Base-by-base conservation (phyloP, 106 monocot genomes). In the Iris macrosiphon region DNA sequence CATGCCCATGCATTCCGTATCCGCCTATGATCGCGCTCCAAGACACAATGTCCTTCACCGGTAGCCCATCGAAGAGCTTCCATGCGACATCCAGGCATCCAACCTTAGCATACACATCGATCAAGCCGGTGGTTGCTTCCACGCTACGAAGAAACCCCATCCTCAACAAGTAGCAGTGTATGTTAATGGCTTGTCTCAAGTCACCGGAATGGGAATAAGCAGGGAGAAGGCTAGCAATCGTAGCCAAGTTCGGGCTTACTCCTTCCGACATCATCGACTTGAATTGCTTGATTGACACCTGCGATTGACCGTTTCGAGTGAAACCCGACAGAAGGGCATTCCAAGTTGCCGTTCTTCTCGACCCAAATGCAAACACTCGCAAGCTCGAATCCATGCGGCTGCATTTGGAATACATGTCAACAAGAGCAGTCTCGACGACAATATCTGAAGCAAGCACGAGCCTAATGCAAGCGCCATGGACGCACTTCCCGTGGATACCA, bases 1-100 rank as follows among this genome's bases (percentile, higher is more conserved):
- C 80, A 4, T 42, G 40, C 27, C 59, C 59, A 23, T 59, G 43
- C 25, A n/a, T 59, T 42, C 59, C 59, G 28, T 41, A 59, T 29
- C 88, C 88, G 2, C 65, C 59, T 42, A 94, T 88, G 20, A 94
- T 73, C 4, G 88, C 61, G 34, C 75, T 88, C 84, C 84, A 94
- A 5, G 70, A 39, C 18, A 94, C 64, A 15, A 67, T 49, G 32
- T 94, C 88, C 60, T 78, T 94, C 4, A 14, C 24, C 4, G 58
- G 53, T 11, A 88, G 25, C 2, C 34, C 35, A 44, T 71, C 57
- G 46, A 94, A 94, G 8, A 85, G 62, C 22, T 56, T 43, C 46
- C 66, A 63, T 3, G 88, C 81, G 18, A 31, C 31, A 11, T 73
- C 70, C 38, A 88, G 50, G 53, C 67, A 71, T 6, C 88, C 93